These are phyloP conservation scores for Gaeumannomyces sp. DNA, from an alignment of 2,329 filamentous ascomycete genomes.

Conservation along the genomic window DNA sequence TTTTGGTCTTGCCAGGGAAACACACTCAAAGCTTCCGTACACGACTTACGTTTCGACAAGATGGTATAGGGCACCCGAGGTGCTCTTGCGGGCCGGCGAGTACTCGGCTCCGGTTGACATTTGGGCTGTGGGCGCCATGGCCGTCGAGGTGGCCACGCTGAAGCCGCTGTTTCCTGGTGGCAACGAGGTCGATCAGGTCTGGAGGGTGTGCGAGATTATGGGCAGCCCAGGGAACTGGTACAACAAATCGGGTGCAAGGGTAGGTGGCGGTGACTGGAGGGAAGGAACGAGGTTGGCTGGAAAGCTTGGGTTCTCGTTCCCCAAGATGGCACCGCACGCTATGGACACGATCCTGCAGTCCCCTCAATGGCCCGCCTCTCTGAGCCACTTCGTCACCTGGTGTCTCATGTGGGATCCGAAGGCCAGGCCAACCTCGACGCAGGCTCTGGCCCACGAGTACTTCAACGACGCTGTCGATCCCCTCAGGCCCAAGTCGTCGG, in stretches of 20 bases:
- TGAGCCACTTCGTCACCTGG: constrained; percentile 94
- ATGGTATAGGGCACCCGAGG: constrained; percentile 97
- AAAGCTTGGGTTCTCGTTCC: constrained; percentile 97
- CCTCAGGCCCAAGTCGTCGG: constrained; percentile 81
- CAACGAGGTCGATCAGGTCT: constrained; percentile 98
- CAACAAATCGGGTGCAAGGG: constrained; percentile 77
- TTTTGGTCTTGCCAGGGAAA: constrained; percentile 95
- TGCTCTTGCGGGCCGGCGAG: constrained; percentile 85
- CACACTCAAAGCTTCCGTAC: constrained; percentile 91
- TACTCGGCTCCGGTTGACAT: constrained; percentile 98
- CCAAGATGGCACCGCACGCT: constrained; percentile 96
- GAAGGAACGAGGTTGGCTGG: constrained; percentile 88
- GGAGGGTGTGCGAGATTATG: constrained; percentile 99
- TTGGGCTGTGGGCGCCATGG: constrained; percentile 98
- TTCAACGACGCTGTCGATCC: constrained; percentile 91
- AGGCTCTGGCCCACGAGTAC: constrained; percentile 93
- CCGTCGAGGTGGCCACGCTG: constrained; percentile 91
- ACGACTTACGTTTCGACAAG: constrained; percentile 97
- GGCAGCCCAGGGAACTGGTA: constrained; percentile 98
- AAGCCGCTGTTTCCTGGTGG: constrained; percentile 96
- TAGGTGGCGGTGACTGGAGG: constrained; percentile 96
- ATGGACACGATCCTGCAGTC: constrained; percentile 89
- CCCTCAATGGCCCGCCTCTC: constrained; percentile 83
- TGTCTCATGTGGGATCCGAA: constrained; percentile 99
- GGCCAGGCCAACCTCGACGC: constrained; percentile 79